phyloP scores from a whole-genome alignment of 106 monocot genomes.

The Phalaenopsis equestris region DNA sequence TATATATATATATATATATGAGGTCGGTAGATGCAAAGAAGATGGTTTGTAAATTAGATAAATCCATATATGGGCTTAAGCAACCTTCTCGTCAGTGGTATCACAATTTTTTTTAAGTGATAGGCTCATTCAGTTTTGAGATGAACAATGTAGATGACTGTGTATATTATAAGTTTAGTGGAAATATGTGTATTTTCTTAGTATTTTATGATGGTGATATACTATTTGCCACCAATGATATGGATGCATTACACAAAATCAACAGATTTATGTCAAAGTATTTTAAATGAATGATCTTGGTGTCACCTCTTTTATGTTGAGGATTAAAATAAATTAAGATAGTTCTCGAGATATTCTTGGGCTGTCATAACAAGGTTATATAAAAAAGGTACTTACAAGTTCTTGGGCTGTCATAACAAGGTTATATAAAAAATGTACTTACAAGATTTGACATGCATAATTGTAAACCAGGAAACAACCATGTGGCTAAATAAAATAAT shows the following conservation, averaged over 20 bases:
- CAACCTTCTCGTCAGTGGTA: neutral
- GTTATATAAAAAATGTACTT: neutral
- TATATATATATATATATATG: too few relatives aligned
- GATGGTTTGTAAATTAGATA: neutral
- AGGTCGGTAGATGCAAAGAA: too few relatives aligned
- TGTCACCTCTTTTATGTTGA: constrained; percentile 1
- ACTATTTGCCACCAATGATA: neutral
- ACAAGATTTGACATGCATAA: neutral
- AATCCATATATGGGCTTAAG: neutral
- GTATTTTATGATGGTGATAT: too few relatives aligned
- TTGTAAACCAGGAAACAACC: neutral
- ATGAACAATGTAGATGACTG: neutral
- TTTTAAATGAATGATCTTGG: neutral
- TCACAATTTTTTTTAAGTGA: neutral
- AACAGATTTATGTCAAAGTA: neutral
- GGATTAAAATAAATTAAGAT: neutral
- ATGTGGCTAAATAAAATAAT: neutral
- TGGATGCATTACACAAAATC: neutral
- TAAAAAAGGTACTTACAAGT: neutral
- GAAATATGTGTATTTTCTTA: neutral
- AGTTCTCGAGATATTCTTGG: neutral
- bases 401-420: neutral
- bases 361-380: neutral
- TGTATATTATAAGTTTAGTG: neutral
- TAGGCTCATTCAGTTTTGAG: neutral